Conservation (phyloP, 805 yeast genomes). For the Lachancea sp. region DNA sequence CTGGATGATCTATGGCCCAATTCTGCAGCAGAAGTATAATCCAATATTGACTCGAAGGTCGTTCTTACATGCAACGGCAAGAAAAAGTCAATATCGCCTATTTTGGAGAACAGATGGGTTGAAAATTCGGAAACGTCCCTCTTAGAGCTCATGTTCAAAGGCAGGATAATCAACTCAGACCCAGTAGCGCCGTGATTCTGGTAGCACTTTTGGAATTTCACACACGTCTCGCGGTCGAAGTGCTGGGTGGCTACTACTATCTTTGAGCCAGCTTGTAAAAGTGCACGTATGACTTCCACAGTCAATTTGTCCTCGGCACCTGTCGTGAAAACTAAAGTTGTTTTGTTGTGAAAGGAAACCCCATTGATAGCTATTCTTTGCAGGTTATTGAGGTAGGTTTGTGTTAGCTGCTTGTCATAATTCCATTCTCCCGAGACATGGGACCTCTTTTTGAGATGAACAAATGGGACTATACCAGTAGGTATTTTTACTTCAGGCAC, state of each 20-base stretch:
- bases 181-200: conserved; percentile 75
- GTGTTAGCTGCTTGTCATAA: conserved; percentile 59
- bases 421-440: conserved; percentile 52
- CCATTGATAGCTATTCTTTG: conserved; percentile 90
- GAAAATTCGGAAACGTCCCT: conserved; percentile 71
- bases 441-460: conserved; percentile 64
- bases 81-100: conserved; percentile 67
- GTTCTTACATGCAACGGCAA: conserved; percentile 72
- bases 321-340: conserved; percentile 90
- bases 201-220: conserved; percentile 2
- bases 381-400: conserved; percentile 61
- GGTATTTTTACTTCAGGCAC: conserved; percentile 35
- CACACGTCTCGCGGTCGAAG: conserved; percentile 24
- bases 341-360: conserved; percentile 97
- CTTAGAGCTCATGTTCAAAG: conserved; percentile 81
- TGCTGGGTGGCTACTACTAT: conserved; percentile 83
- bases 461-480: conserved; percentile 70
- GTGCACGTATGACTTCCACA: conserved; percentile 50
- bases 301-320: conserved; percentile 5
- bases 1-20: conserved; percentile 84
- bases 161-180: conserved; percentile 73
- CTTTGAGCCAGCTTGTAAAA: conserved; percentile 80
- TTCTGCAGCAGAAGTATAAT: conserved; percentile 75
- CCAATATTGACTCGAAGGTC: conserved; percentile 79
- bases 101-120: conserved; percentile 59